Evolutionary conservation across 1,139 yeast genomes (phyloP), one percentile per base, ranked within the genome.

Genomic region (Kodamaea arcana): DNA sequence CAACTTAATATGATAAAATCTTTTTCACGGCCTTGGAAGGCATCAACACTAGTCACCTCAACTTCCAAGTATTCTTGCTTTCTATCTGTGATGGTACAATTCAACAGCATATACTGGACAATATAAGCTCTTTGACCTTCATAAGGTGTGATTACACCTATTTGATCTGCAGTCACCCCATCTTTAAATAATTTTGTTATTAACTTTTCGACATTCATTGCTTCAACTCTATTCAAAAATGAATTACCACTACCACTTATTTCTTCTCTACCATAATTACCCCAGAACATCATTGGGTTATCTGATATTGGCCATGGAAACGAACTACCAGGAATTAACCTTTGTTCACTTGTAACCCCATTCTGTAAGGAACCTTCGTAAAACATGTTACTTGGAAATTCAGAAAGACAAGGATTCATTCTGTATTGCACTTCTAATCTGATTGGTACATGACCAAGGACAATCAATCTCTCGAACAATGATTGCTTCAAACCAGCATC

Each of bases 11-110:
- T 84, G 41, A 90, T 86, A 51, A 78, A 87, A 54, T 90, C 95
- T 59, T 90, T 90, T 58, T 90, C 97, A 45, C 97, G 77, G 31
- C 97, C 97, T 62, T 90, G 97, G 72, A 90, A 90, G 1, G 96
- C 95, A 62, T 90, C 97, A 24, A 90, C 96, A 30, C 94, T 83
- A 12, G 94, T 87, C 20, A 90, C 90, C 60, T 90, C 97, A 31
- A 90, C 84, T 33, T 75, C 79, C 35, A 71, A 59, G 55, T 87
- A 87, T 31, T 78, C 61, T 2, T 80, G 82, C 47, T 77, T 78
- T 31, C 47, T 52, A 36, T 78, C 83, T 18, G 68, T 59, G 53
- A 83, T 54, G 1, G 86, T 65, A 15, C 92, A 84, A 50, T 81
- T 80, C 66, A 80, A 60, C 46, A 77, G 74, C 88, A 90, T 79